Base-by-base conservation (phyloP, 768 basidiomycete genomes). In the Neoboletus brunneissimus region DNA sequence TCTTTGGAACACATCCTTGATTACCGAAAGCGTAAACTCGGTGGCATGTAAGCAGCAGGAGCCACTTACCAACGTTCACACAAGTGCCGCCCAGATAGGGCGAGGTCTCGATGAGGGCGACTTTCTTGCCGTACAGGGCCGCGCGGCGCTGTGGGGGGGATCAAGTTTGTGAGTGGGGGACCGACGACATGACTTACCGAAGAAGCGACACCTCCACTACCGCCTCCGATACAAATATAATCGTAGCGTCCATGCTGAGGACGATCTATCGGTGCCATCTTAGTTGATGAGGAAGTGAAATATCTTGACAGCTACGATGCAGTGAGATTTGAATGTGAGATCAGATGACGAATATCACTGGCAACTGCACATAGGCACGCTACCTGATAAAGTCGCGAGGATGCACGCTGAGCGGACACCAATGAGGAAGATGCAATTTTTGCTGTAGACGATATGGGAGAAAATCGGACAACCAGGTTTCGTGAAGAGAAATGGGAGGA, bases 1-100 rank as follows among this genome's bases (percentile, higher is more conserved):
- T 99, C 77, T 99, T 99, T 16, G 97, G 97, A 6, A 99, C 94
- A 76, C 96, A 98, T 65, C 94, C 93, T 91, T 60, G 8, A 56
- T 63, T 44, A 49, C 52, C 41, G 34, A n/a, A 9, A 31, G 54
- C 12, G 15, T 64, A n/a, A 60, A 56, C 47, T 54, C 32, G 20
- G 37, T 18, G 16, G 40, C 2, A n/a, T 13, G 41, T 34, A 51
- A 48, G 37, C 12, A 40, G 40, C 7, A 32, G 4, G 25, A 11
- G 42, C 29, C 35, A 79, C 90, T 61, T 63, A 90, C 94, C 96
- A 57, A 99, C 96, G 72, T 98, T 98, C 57, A 99, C 97, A 69
- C 97, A 99, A 37, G 96, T 98, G 50, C 96, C 97, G 34, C 97
- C 97, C 3, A 95, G 80, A 40, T 81, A 68, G 11, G 84, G 81